phyloP scores from a whole-genome alignment of 805 yeast genomes.

The Starmerella vitae region DNA sequence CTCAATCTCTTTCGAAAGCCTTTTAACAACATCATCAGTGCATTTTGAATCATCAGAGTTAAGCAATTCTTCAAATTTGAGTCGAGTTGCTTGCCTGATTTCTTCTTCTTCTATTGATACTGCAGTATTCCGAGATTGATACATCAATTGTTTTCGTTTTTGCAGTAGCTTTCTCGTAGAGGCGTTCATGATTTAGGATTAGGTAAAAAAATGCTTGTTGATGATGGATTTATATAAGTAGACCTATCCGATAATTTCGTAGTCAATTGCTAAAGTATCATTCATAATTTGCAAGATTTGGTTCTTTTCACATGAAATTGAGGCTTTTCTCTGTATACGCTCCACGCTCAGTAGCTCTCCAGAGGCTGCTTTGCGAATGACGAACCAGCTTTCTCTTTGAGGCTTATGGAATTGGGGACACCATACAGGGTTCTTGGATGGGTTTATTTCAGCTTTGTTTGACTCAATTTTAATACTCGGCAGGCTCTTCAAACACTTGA shows the following conservation, averaged over 20 bases:
- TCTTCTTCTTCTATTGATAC: conserved; percentile 8
- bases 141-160: conserved; percentile 9
- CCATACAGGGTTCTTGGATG: conserved; percentile 36
- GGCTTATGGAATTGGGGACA: conserved; percentile 76
- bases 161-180: conserved; percentile 8
- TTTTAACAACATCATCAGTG: conserved; percentile 1
- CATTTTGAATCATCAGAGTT: background rate
- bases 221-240: too few species aligned
- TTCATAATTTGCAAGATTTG: conserved; percentile 17
- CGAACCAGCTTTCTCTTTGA: conserved; percentile 91
- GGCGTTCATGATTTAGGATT: conserved; percentile 10
- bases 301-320: conserved; percentile 6
- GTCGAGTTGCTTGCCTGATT: conserved; percentile 14
- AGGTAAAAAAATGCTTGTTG: background rate
- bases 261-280: conserved; percentile 22
- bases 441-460: conserved; percentile 26
- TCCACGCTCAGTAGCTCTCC: conserved; percentile 51
- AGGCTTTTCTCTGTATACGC: conserved; percentile 52
- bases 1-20: conserved; percentile 22
- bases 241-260: conserved; percentile 7
- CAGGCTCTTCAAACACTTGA: conserved; percentile 39
- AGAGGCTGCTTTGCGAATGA: conserved; percentile 37
- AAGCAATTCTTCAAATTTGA: conserved; percentile 13
- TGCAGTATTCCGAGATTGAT: background rate
- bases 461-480: conserved; percentile 48